These are phyloP conservation scores for Ceraceosorus guamensis DNA, from an alignment of 1,284 basidiomycete species.

Conservation along the genomic window DNA sequence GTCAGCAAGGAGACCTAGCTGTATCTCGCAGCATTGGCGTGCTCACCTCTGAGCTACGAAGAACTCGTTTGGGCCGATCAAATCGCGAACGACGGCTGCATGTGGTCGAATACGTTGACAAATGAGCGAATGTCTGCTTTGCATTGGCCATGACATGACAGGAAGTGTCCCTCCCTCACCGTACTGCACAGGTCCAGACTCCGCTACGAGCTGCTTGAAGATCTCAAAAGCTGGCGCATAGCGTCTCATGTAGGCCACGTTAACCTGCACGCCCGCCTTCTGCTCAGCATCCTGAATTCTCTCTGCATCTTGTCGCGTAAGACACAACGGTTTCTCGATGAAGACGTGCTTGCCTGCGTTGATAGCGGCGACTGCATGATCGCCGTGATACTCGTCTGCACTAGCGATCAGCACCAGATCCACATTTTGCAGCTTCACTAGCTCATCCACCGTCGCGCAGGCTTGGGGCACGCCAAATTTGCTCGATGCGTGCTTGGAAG, in stretches of 20 bases:
- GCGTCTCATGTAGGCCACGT: slow-evolving; percentile 51
- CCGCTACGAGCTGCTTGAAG: slow-evolving; percentile 45
- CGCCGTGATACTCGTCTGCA: slow-evolving; percentile 26
- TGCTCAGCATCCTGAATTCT: slow-evolving; percentile 16
- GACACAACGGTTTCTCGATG: slow-evolving; percentile 36
- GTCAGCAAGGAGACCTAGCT: too few species aligned
- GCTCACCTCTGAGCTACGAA: slow-evolving; percentile 50
- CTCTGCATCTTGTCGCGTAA: slow-evolving; percentile 21
- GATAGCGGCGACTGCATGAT: slow-evolving; percentile 22
- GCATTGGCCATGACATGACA: too few species aligned
- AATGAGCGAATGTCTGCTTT: too few species aligned
- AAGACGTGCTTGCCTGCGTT: slow-evolving; percentile 27
- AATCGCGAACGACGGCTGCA: slow-evolving; percentile 50
- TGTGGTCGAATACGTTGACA: too few species aligned
- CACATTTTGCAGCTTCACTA: slow-evolving; percentile 34
- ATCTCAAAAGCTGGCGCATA: slow-evolving; percentile 49
- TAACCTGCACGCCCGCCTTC: slow-evolving; percentile 27
- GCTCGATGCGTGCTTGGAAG: slow-evolving; percentile 31
- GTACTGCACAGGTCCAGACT: slow-evolving; percentile 46
- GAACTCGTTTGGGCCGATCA: slow-evolving; percentile 50
- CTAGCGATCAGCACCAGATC: slow-evolving; percentile 38
- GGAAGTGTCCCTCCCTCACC: too few species aligned
- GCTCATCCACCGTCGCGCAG: slow-evolving; percentile 19
- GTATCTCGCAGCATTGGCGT: too few species aligned
- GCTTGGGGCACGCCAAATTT: slow-evolving; percentile 44